Percentiles rank a stretch among this genome's conserved stretches.
These are phyloP conservation scores for Fusarium sublunatum DNA, from an alignment of 2,329 filamentous ascomycete species.

Conservation along the genomic window DNA sequence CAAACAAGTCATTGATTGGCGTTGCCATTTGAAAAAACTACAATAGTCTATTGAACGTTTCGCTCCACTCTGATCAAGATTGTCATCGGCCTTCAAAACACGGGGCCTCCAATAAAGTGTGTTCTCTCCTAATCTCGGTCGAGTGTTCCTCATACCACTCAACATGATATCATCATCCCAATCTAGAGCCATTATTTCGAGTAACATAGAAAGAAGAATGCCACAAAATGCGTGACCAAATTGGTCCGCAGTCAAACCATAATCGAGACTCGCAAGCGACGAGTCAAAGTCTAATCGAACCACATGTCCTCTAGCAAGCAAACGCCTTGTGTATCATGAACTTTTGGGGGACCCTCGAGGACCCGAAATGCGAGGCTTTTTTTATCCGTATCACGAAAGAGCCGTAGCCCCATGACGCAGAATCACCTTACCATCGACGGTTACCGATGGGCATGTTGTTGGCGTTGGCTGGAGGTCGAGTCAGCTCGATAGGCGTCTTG, in stretches of 20 bases:
- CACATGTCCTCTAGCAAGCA: slow-evolving; percentile 47
- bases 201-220: slow-evolving; percentile 36
- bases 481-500: slow-evolving; percentile 51
- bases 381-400: slow-evolving; percentile 28
- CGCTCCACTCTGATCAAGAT: slow-evolving; percentile 24
- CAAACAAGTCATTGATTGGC: background rate
- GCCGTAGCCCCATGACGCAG: slow-evolving; percentile 25
- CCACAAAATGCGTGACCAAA: slow-evolving; percentile 38
- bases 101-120: slow-evolving; percentile 27
- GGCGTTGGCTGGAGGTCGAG: slow-evolving; percentile 57
- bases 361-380: slow-evolving; percentile 33
- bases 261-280: slow-evolving; percentile 41
- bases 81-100: slow-evolving; percentile 31
- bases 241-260: slow-evolving; percentile 40
- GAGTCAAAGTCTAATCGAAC: slow-evolving; percentile 47
- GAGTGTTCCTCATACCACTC: slow-evolving; percentile 38
- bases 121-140: slow-evolving; percentile 11
- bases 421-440: slow-evolving; percentile 61
- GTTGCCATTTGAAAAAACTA: slow-evolving; percentile 29
- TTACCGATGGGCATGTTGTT: slow-evolving; percentile 63
- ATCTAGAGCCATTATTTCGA: slow-evolving; percentile 48
- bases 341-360: slow-evolving; percentile 37
- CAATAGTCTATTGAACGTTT: slow-evolving; percentile 34
- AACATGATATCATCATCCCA: slow-evolving; percentile 37
- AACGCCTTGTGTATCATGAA: slow-evolving; percentile 47